Conservation (phyloP, 225 moss, liverwort and hornwort genomes). For the Neckera pumila region DNA sequence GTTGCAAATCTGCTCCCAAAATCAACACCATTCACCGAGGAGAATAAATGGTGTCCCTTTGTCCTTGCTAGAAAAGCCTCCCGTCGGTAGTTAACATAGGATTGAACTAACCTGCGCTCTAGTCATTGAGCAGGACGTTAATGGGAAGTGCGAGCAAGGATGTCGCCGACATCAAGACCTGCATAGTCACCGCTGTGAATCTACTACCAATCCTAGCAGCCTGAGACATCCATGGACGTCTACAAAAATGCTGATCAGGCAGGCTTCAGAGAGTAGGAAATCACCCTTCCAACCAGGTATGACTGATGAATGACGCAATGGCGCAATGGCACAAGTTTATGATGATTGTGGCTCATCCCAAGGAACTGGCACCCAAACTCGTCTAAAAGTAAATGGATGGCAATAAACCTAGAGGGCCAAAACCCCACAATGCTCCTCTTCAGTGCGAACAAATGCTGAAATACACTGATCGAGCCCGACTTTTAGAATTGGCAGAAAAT, state of each 20-base stretch:
- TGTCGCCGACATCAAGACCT: slow-evolving; percentile 45
- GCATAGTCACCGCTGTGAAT: slow-evolving; percentile 52
- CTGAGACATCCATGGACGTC: background rate
- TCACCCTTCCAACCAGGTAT: background rate
- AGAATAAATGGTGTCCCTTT: background rate
- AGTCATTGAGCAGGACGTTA: slow-evolving; percentile 23
- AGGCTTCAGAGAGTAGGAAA: background rate
- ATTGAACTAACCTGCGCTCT: background rate
- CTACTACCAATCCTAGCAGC: slow-evolving; percentile 13
- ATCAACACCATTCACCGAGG: background rate
- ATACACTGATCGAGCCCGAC: background rate
- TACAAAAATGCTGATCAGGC: background rate
- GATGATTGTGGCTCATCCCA: background rate
- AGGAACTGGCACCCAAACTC: background rate
- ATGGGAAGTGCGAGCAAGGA: slow-evolving; percentile 51
- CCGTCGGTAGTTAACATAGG: background rate
- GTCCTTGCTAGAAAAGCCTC: background rate
- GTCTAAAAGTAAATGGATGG: background rate
- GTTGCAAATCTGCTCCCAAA: background rate
- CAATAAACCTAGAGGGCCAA: background rate
- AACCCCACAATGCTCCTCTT: background rate
- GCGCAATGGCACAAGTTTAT: background rate
- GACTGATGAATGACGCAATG: background rate
- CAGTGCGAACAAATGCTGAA: background rate
- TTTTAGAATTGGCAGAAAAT: background rate